Evolutionary conservation across 495 filamentous ascomycete species (phyloP), one percentile per base, ranked within the genome.

Genomic region (Glutinoglossum americanum): DNA sequence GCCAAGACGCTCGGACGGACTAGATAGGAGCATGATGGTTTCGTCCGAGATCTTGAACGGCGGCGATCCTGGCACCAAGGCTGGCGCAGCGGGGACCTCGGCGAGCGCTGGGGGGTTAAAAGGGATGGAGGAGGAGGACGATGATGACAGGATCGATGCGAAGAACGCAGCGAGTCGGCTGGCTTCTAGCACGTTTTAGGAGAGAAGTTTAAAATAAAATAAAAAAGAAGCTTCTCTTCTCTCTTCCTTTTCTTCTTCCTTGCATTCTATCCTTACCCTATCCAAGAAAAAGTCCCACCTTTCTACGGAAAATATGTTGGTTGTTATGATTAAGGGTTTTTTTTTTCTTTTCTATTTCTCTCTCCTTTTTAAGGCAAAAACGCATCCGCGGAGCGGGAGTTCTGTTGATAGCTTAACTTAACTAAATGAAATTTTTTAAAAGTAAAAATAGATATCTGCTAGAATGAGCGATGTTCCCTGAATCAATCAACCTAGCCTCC

Each of bases 111-210:
- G 73, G 25, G 72, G 69, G 60, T 60, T 81, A 59, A 71, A 74
- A 54, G 79, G 80, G 13, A 71, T 84, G 47, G 89, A 90, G 67
- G 90, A 95, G 63, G 87, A 95, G 63, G 87, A 88, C 58, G 92
- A 98, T 66, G 87, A 90, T 60, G 93, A 97, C 67, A 76, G 89
- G 59, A 80, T 97, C 55, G 92, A 99, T 74, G 92, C 92, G 21
- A 79, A 83, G 67, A 96, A 96, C 71, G 92, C 92, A 32, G 92
- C 92, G 26, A 93, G 84, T 68, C 80, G 92, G 64, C 73, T 99
- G 70, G 92, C 92, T 32, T 83, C 87, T 53, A 94, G 87, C 71
- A 94, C 89, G 19, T 98, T 96, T 68, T 96, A 59, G 27, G n/a
- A 57, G 15, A n/a, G 17, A 5, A 21, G 27, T 45, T 41, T 41